Base-by-base conservation (phyloP, 768 basidiomycete genomes). In the Kwoniella bestiolae region DNA sequence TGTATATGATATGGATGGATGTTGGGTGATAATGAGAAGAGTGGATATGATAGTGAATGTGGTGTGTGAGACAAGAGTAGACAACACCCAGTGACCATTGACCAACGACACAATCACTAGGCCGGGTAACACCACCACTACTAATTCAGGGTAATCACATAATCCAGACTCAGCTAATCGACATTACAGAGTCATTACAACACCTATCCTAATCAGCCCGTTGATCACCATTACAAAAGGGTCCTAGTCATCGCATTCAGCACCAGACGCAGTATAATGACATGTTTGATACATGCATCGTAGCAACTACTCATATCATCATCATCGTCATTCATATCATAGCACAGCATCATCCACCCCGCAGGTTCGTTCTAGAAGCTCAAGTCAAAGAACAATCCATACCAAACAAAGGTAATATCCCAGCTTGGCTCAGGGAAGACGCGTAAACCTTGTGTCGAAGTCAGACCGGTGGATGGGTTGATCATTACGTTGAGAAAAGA, bases 11-110 rank as follows among this genome's bases (percentile, higher is more conserved):
- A 41, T 41, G 38, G 18, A 41, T 41, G 38, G n/a, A 41, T 41
- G 18, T 11, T 11, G 38, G 18, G 38, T 41, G 38, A 18, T 41
- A 5, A 18, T 41, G 38, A 14, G 12, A 41, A 41, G n/a, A n/a
- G n/a, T n/a, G n/a, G n/a, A n/a, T 21, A 9, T 47, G 46, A 11
- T 47, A 23, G 46, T n/a, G n/a, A n/a, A n/a, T n/a, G 38, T 41
- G 38, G 46, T 47, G 32, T 51, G 49, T 55, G 32, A 34, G 52
- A 55, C 38, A 41, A 41, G 8, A 41, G 38, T 55, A 16, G 32
- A 35, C 26, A 55, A 47, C 38, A 14, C 38, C 34, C 5, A 41
- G 34, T 14, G 38, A 41, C n/a, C n/a, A 18, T 41, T 4, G 18
- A 18, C 38, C 38, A 41, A 18, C 18, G 12, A 41, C 38, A 14